Conservation (phyloP, 2,329 filamentous ascomycete genomes). For the Knoxdaviesia proteae region DNA sequence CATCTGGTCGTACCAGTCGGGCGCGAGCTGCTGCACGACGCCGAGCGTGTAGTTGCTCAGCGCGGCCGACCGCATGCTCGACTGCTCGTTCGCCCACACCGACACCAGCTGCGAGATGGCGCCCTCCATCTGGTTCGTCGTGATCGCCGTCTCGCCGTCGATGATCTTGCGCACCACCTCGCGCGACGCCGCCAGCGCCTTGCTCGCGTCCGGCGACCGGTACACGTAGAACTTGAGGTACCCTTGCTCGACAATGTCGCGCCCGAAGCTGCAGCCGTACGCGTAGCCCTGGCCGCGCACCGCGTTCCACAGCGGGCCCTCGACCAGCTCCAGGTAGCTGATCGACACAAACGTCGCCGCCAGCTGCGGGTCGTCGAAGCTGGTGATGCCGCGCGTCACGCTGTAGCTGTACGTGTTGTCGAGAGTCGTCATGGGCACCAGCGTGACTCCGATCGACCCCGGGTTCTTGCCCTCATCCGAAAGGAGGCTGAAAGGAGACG, state of each 20-base stretch:
- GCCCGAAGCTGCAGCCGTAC: conserved; percentile 66
- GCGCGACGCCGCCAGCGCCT: conserved; percentile 61
- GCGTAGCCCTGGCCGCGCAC: conserved; percentile 85
- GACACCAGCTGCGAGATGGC: conserved; percentile 81
- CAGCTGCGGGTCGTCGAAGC: conserved; percentile 55
- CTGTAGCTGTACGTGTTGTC: conserved; percentile 80
- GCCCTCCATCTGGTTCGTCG: conserved; percentile 67
- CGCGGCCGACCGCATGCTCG: conserved; percentile 65
- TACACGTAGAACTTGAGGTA: conserved; percentile 72
- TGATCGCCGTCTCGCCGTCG: conserved; percentile 48
- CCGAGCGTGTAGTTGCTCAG: conserved; percentile 65
- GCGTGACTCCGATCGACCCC: conserved; percentile 50
- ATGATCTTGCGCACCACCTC: conserved; percentile 57
- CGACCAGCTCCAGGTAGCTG: conserved; percentile 78
- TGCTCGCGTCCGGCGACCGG: conserved; percentile 72
- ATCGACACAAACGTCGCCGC: conserved; percentile 75
- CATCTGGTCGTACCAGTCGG: conserved; percentile 59
- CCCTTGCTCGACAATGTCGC: conserved; percentile 52
- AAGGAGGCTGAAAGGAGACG: conserved; percentile 48
- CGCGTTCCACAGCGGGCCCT: conserved; percentile 85
- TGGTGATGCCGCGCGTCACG: conserved; percentile 51
- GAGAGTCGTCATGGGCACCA: conserved; percentile 79
- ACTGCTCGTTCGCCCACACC: conserved; percentile 68
- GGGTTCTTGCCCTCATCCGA: conserved; percentile 55
- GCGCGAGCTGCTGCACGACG: conserved; percentile 55